These are phyloP conservation scores for Alternaria tenuissima DNA, from an alignment of 2,329 filamentous ascomycete species.

Conservation along the genomic window DNA sequence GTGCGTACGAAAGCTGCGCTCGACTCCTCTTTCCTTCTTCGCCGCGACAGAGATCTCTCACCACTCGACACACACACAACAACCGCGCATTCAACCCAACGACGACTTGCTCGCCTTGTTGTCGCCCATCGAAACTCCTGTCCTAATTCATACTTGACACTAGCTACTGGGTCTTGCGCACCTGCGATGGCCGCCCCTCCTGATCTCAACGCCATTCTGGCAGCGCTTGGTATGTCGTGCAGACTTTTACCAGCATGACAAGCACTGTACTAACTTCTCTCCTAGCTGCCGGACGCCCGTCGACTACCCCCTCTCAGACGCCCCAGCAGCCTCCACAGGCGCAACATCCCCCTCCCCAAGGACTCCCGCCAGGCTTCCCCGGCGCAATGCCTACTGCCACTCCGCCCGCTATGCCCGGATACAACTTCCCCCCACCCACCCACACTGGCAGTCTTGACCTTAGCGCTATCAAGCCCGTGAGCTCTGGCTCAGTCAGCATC, in stretches of 20 bases:
- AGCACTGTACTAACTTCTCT: constrained; percentile 17
- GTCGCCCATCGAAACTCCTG: constrained; percentile 1
- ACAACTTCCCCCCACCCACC: constrained; percentile 71
- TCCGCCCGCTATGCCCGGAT: constrained; percentile 54
- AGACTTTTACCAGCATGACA: background rate
- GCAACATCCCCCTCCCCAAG: constrained; percentile 55
- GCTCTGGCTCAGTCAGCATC: constrained; percentile 82
- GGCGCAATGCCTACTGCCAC: constrained; percentile 52
- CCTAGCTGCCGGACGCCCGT: constrained; percentile 56
- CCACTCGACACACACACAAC: constrained; percentile 20
- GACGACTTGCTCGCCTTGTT: background rate
- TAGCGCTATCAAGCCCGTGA: constrained; percentile 79
- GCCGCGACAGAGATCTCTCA: constrained; percentile 22
- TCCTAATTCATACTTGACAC: constrained; percentile 8
- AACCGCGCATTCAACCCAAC: constrained; percentile 17
- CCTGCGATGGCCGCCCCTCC: constrained; percentile 46
- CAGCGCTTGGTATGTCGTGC: constrained; percentile 46
- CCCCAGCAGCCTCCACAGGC: constrained; percentile 51
- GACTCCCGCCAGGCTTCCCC: constrained; percentile 55
- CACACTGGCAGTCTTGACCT: constrained; percentile 80
- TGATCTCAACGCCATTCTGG: constrained; percentile 51
- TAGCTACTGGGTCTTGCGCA: constrained; percentile 12
- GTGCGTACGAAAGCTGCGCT: constrained; percentile 12
- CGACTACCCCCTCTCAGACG: constrained; percentile 58
- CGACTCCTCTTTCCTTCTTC: constrained; percentile 27